Conservation (phyloP, 2,329 filamentous ascomycete genomes). For the Drechslerella dactyloides region DNA sequence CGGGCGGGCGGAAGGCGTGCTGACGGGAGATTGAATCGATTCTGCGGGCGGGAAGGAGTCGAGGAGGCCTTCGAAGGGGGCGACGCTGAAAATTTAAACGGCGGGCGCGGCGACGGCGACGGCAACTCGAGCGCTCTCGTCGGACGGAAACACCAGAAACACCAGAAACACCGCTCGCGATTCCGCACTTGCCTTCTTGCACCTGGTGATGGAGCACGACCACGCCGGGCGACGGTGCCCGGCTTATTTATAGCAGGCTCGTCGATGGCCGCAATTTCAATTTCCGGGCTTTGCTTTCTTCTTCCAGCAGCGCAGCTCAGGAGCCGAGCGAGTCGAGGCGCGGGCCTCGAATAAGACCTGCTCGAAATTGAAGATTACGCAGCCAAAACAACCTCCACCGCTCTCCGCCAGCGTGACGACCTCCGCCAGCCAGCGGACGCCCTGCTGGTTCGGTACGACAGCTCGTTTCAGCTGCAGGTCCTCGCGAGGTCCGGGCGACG, state of each 20-base stretch:
- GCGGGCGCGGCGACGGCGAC: not conserved
- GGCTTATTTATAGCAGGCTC: not conserved
- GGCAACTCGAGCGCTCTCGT: not conserved
- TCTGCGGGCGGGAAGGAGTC: not conserved
- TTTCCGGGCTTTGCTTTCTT: not conserved
- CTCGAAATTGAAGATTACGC: not conserved
- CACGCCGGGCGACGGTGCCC: no score
- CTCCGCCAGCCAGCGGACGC: not conserved
- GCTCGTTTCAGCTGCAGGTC: slow-evolving; percentile 1
- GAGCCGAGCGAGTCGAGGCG: no score
- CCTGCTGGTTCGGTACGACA: not conserved
- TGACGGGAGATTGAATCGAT: not conserved
- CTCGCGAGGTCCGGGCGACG: not conserved
- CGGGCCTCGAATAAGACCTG: not conserved
- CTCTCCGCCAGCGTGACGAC: not conserved
- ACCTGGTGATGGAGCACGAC: no score
- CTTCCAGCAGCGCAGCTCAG: not conserved
- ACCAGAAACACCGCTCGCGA: no score
- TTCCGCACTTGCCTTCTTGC: no score
- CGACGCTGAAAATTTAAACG: not conserved
- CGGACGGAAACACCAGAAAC: no score
- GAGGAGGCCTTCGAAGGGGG: not conserved
- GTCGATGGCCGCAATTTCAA: not conserved
- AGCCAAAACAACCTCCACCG: not conserved
- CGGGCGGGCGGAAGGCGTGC: not conserved